Base-by-base conservation (phyloP, 306 rosid species). In the Sesbania bispinosa region DNA sequence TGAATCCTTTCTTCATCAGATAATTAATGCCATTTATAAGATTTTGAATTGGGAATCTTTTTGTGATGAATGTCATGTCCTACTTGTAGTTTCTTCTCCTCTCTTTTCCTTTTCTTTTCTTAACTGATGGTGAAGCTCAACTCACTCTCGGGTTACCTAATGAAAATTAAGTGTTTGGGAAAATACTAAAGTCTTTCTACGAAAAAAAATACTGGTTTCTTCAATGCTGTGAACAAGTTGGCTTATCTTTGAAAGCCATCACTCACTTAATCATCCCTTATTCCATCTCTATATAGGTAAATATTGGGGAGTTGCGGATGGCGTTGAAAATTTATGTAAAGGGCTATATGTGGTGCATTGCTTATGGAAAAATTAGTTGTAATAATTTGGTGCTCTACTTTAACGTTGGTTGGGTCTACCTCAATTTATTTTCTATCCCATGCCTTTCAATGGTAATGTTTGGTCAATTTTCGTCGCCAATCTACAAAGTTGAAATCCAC, bases 11-110 rank as follows among this genome's bases (percentile, higher is more conserved):
- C 81, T 14, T 63, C 64, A 39, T 64, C 69, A 50, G 7, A 77
- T 69, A 30, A 69, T 77, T 77, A 77, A 77, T 77, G 81, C 63
- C 61, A 54, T 63, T 71, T 63, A 63, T 43, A 32, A 23, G 33
- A 36, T 57, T 46, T 67, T 68, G 19, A 48, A 50, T 52, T 21
- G 35, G 13, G 77, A 69, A 77, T 69, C 76, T 69, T 69, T n/a
- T 77, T 53, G 1, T 8, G 53, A 42, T 45, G 29, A 35, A 71
- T 63, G 27, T 53, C 30, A 41, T 38, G 3, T 16, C 45, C 33
- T 1, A 4, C 52, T 41, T 41, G 0, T 57, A 27, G 29, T 46
- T 69, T 27, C 13, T 38, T 13, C 2, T 11, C 0, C 10, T 29
- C 8, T 5, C 18, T 18, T 57, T 1, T 33, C 21, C 0, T 5